A percentile compares a stretch with the other conserved stretches of the same genome.
Evolutionary conservation across 768 basidiomycete genomes (phyloP).

Genomic region (Pulveroboletus frians): DNA sequence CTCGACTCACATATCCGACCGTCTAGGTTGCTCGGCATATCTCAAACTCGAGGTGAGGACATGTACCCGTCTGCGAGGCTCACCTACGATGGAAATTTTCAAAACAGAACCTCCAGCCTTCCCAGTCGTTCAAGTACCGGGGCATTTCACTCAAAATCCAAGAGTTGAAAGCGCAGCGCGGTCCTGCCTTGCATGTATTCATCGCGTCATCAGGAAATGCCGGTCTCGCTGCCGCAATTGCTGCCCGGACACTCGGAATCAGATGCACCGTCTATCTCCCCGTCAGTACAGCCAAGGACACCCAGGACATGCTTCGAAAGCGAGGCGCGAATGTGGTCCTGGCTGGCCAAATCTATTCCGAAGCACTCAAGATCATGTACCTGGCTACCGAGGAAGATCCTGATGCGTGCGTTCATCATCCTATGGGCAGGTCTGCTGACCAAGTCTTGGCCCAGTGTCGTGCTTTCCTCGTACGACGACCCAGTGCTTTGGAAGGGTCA

Average conservation of each 20-base stretch:
- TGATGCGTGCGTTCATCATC: constrained; percentile 44
- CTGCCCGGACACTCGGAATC: constrained; percentile 49
- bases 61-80: neutral
- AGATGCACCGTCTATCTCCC: constrained; percentile 69
- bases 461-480: constrained; percentile 71
- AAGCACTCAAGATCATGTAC: constrained; percentile 51
- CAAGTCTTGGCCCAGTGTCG: constrained; percentile 38
- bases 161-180: constrained; percentile 44
- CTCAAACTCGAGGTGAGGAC: constrained; percentile 65
- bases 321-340: constrained; percentile 56
- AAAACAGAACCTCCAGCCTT: constrained; percentile 62
- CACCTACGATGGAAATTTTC: neutral
- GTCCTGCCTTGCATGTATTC: constrained; percentile 53
- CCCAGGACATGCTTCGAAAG: constrained; percentile 44
- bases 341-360: constrained; percentile 52
- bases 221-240: constrained; percentile 66
- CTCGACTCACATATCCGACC: constrained; percentile 53
- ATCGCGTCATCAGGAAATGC: constrained; percentile 80
- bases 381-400: constrained; percentile 39
- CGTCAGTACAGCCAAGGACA: constrained; percentile 43
- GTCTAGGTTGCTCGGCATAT: constrained; percentile 49
- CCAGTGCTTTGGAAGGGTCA: constrained; percentile 71
- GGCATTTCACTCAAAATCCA: constrained; percentile 62
- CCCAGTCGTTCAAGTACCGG: constrained; percentile 73
- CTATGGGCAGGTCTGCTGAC: neutral